These are phyloP conservation scores for Leptomonas pyrrhocoris DNA, from an alignment of 208 protist genomes.

Conservation along the genomic window DNA sequence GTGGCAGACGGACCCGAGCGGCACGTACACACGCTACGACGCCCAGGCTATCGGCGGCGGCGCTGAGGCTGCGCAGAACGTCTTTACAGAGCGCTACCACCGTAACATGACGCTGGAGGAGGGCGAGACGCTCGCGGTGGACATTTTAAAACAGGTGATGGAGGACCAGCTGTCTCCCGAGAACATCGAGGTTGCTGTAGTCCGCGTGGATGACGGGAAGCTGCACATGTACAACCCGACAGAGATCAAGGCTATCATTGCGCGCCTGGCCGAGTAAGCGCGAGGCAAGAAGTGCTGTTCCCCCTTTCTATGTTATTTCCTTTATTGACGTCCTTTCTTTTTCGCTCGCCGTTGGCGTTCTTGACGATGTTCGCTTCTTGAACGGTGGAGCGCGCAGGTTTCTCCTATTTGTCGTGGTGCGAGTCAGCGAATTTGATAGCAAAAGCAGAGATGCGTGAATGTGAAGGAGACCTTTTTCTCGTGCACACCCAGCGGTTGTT, in stretches of 20 bases:
- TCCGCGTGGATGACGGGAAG: slow-evolving; percentile 78
- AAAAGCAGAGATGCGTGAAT: neutral
- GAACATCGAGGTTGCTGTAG: slow-evolving; percentile 97
- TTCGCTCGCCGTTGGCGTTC: neutral
- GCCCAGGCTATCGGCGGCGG: slow-evolving; percentile 99
- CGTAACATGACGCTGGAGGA: slow-evolving; percentile 97
- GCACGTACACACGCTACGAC: slow-evolving; percentile 96
- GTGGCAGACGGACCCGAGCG: slow-evolving; percentile 98
- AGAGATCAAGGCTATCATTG: slow-evolving; percentile 92
- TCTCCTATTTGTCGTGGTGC: neutral
- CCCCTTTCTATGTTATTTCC: slow-evolving; percentile 5
- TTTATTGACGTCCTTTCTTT: neutral
- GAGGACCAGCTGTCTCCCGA: slow-evolving; percentile 97
- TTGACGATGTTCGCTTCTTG: neutral
- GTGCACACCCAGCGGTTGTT: no score
- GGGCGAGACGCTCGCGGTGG: slow-evolving; percentile 95
- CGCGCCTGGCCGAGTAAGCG: slow-evolving; percentile 45
- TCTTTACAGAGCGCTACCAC: slow-evolving; percentile 98
- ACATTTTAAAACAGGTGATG: slow-evolving; percentile 99
- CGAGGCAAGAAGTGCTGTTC: neutral
- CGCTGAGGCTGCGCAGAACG: slow-evolving; percentile 98
- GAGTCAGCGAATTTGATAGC: neutral
- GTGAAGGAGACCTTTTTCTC: no score
- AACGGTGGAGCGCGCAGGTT: no score
- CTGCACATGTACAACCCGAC: slow-evolving; percentile 92